A percentile compares a stretch with the other conserved stretches of the same genome.
Conservation (phyloP, 2,329 filamentous ascomycete genomes). For the Geosmithia morbida region DNA sequence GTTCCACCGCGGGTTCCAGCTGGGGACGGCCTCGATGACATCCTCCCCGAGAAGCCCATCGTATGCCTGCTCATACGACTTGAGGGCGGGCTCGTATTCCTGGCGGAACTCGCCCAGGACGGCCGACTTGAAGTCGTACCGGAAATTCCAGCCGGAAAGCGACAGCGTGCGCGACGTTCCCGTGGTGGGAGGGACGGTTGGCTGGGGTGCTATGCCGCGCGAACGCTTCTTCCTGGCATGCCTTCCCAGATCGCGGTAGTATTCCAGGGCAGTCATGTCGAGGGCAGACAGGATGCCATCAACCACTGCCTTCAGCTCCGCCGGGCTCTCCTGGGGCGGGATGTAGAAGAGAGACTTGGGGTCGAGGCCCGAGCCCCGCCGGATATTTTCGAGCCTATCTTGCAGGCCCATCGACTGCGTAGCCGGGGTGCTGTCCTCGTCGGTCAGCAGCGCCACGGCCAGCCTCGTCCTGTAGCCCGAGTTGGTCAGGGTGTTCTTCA, state of each 20-base stretch:
- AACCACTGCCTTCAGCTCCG: slow-evolving; percentile 60
- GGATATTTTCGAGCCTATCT: slow-evolving; percentile 65
- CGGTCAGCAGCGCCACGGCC: slow-evolving; percentile 44
- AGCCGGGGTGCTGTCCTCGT: slow-evolving; percentile 11
- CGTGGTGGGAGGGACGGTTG: slow-evolving; percentile 67
- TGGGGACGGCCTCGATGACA: slow-evolving; percentile 75
- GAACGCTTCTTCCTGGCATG: slow-evolving; percentile 81
- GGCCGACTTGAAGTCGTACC: slow-evolving; percentile 89
- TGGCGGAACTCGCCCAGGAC: slow-evolving; percentile 86
- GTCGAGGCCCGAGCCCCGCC: slow-evolving; percentile 66
- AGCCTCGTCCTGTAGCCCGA: slow-evolving; percentile 69
- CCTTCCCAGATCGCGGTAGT: slow-evolving; percentile 89
- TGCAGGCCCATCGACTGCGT: slow-evolving; percentile 49
- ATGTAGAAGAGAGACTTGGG: slow-evolving; percentile 77
- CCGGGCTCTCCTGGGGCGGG: slow-evolving; percentile 54
- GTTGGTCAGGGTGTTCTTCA: slow-evolving; percentile 51
- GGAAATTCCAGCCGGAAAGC: slow-evolving; percentile 76
- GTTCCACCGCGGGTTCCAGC: slow-evolving; percentile 82
- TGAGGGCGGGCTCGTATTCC: slow-evolving; percentile 76
- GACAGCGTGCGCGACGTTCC: slow-evolving; percentile 81
- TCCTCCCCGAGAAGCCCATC: slow-evolving; percentile 71
- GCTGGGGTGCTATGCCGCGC: slow-evolving; percentile 61
- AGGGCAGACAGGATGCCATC: slow-evolving; percentile 58
- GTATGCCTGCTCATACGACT: slow-evolving; percentile 79
- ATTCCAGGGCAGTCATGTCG: slow-evolving; percentile 66